phyloP scores from a whole-genome alignment of 1,284 basidiomycete species.

The Ustanciosporium gigantosporum region DNA sequence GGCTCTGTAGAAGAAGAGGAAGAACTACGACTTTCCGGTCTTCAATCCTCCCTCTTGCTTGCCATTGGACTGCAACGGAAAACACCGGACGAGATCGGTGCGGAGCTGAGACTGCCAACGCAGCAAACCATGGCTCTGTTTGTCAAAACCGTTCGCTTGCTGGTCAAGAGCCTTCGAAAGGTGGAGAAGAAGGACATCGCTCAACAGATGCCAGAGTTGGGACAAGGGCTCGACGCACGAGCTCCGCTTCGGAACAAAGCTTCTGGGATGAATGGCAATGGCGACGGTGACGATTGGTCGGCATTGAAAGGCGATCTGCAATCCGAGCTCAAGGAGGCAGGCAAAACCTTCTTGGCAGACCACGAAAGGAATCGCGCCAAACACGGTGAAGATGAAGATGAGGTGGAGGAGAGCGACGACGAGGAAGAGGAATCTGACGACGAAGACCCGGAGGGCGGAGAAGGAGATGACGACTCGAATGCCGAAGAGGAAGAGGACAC shows the following conservation, averaged over 20 bases:
- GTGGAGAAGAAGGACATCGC: conserved; percentile 69
- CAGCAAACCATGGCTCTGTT: conserved; percentile 88
- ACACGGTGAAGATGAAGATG: conserved; percentile 14
- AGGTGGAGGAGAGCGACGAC: conserved; percentile 18
- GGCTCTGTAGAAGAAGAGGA: conserved; percentile 30
- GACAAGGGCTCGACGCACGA: conserved; percentile 7
- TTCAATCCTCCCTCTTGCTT: conserved; percentile 52
- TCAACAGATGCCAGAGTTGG: conserved; percentile 27
- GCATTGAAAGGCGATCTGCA: conserved; percentile 41
- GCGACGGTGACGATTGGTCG: conserved; percentile 19
- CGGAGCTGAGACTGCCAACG: conserved; percentile 73
- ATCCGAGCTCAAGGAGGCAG: conserved; percentile 46
- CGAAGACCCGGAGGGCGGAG: conserved; percentile 6
- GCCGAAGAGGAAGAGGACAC: conserved; percentile 17
- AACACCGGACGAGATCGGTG: conserved; percentile 72
- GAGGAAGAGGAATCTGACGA: no score
- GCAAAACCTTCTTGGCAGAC: conserved; percentile 23
- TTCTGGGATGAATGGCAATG: conserved; percentile 1
- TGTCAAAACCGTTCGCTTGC: conserved; percentile 84
- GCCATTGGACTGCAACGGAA: conserved; percentile 91
- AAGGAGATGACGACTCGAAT: conserved; percentile 6
- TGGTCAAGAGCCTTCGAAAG: conserved; percentile 77
- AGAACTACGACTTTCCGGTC: conserved; percentile 43
- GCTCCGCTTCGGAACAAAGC: conserved; percentile 14
- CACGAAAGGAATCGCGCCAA: conserved; percentile 9